phyloP scores from a whole-genome alignment of 306 rosid genomes.

The Cercis canadensis region DNA sequence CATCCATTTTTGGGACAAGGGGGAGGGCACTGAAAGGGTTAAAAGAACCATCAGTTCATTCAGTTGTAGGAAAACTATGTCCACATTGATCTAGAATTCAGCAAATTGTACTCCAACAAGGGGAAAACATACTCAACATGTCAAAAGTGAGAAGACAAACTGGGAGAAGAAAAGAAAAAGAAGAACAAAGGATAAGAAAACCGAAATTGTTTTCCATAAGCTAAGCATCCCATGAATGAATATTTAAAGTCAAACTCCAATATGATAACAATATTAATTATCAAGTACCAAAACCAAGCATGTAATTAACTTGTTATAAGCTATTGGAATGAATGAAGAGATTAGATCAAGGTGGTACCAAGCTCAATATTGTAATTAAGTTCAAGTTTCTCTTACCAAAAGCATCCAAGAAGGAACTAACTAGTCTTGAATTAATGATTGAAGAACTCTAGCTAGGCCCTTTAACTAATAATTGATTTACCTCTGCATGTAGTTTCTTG shows the following conservation, averaged over 20 bases:
- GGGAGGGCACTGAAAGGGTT: constrained; percentile 1
- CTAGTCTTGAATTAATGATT: constrained; percentile 3
- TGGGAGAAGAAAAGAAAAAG: no score
- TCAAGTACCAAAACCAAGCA: no score
- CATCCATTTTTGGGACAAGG: constrained; percentile 12
- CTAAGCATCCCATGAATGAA: constrained; percentile 10
- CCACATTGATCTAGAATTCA: neutral
- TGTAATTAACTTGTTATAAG: neutral
- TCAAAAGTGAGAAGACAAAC: neutral
- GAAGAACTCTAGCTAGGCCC: neutral
- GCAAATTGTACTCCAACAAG: constrained; percentile 13
- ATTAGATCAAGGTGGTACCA: neutral
- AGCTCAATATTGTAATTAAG: neutral
- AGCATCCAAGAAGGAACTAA: neutral
- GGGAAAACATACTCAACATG: no score
- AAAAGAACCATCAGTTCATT: no score
- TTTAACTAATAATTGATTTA: constrained; percentile 5
- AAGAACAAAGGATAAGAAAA: constrained; percentile 2
- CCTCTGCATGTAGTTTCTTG: constrained; percentile 79
- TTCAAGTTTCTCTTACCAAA: neutral
- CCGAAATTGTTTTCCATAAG: neutral
- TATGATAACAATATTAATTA: no score
- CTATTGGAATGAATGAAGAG: constrained; percentile 20
- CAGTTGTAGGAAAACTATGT: no score
- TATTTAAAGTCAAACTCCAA: neutral